Percentiles rank a stretch among this genome's conserved stretches.
phyloP scores from a whole-genome alignment of 192 early-diverging fungal species.

The Linnemannia schmuckeri region DNA sequence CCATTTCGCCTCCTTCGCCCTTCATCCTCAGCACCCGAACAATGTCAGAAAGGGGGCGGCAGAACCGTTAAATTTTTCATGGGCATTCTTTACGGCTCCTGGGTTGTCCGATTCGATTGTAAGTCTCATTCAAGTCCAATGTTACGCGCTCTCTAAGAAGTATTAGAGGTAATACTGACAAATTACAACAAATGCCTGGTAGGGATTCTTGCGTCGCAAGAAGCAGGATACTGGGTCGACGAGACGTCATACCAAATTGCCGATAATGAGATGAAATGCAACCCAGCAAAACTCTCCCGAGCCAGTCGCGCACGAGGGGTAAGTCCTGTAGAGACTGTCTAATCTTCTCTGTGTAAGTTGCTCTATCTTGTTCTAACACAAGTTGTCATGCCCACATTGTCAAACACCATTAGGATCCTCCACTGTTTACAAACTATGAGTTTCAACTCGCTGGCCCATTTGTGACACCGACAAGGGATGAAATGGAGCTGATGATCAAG shows the following conservation, averaged over 20 bases:
- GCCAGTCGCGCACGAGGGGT: slow-evolving; percentile 18
- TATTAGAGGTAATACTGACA: neutral
- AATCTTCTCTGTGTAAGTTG: neutral
- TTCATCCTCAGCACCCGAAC: slow-evolving; percentile 1
- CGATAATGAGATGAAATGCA: slow-evolving; percentile 44
- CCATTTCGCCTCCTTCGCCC: neutral
- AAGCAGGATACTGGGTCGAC: slow-evolving; percentile 44
- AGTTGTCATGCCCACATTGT: too few relatives aligned
- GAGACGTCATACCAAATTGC: slow-evolving; percentile 23
- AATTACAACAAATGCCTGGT: neutral
- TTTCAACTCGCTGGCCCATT: slow-evolving; percentile 40
- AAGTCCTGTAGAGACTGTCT: neutral
- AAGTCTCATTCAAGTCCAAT: neutral
- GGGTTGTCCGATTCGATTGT: slow-evolving; percentile 52
- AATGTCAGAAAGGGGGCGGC: slow-evolving; percentile 20
- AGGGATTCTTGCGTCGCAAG: slow-evolving; percentile 38
- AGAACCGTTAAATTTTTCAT: slow-evolving; percentile 44
- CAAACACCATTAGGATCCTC: slow-evolving; percentile 22
- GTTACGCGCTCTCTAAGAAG: neutral
- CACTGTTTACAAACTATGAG: slow-evolving; percentile 27
- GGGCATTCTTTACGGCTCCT: slow-evolving; percentile 21
- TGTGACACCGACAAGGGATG: slow-evolving; percentile 18
- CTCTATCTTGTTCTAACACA: neutral
- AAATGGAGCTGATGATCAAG: slow-evolving; percentile 32
- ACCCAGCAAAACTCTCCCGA: slow-evolving; percentile 20